Conservation (phyloP, 306 rosid species). For the Inga leiocalycina region DNA sequence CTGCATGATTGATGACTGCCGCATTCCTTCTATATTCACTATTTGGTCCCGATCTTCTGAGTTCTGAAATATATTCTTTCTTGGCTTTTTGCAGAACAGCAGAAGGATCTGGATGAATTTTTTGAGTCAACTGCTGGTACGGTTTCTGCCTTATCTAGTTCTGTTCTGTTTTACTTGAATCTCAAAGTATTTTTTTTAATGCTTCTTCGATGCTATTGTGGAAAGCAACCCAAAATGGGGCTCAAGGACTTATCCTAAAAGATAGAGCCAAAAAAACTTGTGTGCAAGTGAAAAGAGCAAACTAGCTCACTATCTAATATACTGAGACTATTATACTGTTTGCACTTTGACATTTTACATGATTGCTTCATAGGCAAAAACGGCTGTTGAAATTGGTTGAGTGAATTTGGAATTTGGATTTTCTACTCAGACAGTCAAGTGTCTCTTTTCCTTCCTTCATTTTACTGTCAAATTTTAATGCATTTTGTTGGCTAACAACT, state of each 20-base stretch:
- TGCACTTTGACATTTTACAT: background rate
- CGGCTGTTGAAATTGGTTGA: background rate
- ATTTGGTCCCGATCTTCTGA: background rate
- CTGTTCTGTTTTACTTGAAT: background rate
- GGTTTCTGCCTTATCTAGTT: conserved; percentile 2
- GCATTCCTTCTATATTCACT: conserved; percentile 13
- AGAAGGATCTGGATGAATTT: conserved; percentile 81
- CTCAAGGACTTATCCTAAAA: background rate
- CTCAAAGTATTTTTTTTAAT: background rate
- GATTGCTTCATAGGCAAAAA: background rate
- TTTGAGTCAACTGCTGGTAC: conserved; percentile 89
- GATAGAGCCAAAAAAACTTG: background rate
- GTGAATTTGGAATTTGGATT: background rate
- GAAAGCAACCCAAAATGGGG: background rate
- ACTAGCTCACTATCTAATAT: background rate
- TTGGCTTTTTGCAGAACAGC: conserved; percentile 64
- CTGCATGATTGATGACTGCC: conserved; percentile 4
- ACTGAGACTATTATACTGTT: background rate
- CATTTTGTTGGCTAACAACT: background rate
- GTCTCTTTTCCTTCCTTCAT: background rate
- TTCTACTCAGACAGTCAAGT: background rate
- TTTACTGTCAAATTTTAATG: background rate
- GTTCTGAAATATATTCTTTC: conserved; percentile 26
- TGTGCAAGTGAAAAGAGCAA: background rate
- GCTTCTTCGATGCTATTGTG: conserved; percentile 4